Evolutionary conservation across 495 filamentous ascomycete genomes (phyloP), one percentile per base, ranked within the genome.

Genomic region (Apiosordaria backusii): DNA sequence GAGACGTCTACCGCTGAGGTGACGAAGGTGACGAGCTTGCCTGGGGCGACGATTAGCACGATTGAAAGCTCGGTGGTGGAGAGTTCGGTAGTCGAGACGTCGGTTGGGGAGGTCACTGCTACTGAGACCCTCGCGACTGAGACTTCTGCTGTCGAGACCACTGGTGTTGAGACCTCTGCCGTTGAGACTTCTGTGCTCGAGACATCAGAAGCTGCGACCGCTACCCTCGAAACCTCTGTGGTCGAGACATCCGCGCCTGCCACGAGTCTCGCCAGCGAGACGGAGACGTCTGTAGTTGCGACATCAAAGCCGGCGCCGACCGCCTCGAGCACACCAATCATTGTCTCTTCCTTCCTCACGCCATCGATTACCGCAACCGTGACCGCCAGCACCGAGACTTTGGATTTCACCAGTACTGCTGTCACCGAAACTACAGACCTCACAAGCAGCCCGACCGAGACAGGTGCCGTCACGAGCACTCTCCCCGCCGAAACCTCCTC

Each of bases 101-200:
- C 26, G 0, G 6, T n/a, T 0, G 25, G n/a, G 16, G 59, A 61
- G 24, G 57, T 60, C 16, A 19, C 21, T 61, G 27, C 59, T 1
- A 29, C 26, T 16, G 57, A 60, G 57, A 61, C 26, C 45, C 24
- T 35, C n/a, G n/a, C 52, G 52, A 55, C 18, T 54, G 50, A 54
- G 50, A 54, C 50, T 15, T 40, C 58, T 23, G 35, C 4, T 25
- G 22, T 1, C 6, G 24, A 59, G 4, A 18, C 57, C 7, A 26
- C 57, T 45, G 27, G 9, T 61, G 25, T 45, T 19, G 24, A 25
- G 59, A 61, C 59, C 19, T 19, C 25, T 13, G 21, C 53, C 5
- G 35, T 1, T 7, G 53, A 57, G 59, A 61, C 59, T 40, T 19
- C 25, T 13, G 21, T n/a, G 3, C 9, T 1, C 6, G 53, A 57